Percentiles rank a stretch among this genome's conserved stretches.
Evolutionary conservation across 305 asterid genomes (phyloP).

Genomic region (Plantago coronopus): DNA sequence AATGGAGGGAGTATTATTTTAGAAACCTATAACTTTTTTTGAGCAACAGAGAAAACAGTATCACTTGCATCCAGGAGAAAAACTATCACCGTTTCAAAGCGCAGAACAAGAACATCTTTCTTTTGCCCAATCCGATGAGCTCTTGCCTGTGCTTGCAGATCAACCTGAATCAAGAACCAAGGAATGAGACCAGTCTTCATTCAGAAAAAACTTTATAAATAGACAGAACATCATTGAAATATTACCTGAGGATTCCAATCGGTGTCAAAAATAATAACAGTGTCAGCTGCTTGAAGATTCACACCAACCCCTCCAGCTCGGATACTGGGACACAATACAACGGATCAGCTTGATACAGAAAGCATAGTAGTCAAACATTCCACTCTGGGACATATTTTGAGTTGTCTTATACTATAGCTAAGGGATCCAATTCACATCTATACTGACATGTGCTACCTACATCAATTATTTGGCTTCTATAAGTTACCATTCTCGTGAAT

Average conservation of each 20-base stretch:
- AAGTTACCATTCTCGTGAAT: no score
- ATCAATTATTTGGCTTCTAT: no score
- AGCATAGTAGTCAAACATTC: background rate
- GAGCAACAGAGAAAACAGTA: slow-evolving; percentile 11
- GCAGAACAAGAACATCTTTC: slow-evolving; percentile 97
- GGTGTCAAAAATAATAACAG: slow-evolving; percentile 96
- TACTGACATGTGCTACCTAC: no score
- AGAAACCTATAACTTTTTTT: background rate
- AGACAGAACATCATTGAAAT: slow-evolving; percentile 18
- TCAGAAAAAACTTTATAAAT: slow-evolving; percentile 11
- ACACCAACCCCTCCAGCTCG: slow-evolving; percentile 99
- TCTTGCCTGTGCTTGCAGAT: slow-evolving; percentile 99
- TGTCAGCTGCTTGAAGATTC: slow-evolving; percentile 99
- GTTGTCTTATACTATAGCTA: background rate
- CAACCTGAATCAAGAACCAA: slow-evolving; percentile 64
- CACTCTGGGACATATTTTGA: background rate
- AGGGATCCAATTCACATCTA: slow-evolving; percentile 2
- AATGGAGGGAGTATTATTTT: no score
- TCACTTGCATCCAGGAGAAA: slow-evolving; percentile 17
- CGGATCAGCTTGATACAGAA: slow-evolving; percentile 23
- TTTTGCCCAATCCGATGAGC: slow-evolving; percentile 99
- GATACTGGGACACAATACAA: slow-evolving; percentile 50
- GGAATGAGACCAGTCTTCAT: slow-evolving; percentile 17
- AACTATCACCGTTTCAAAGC: slow-evolving; percentile 83
- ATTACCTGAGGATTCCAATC: slow-evolving; percentile 99